These are phyloP conservation scores for Boletellus sp. DNA, from an alignment of 768 basidiomycete species.

Conservation along the genomic window DNA sequence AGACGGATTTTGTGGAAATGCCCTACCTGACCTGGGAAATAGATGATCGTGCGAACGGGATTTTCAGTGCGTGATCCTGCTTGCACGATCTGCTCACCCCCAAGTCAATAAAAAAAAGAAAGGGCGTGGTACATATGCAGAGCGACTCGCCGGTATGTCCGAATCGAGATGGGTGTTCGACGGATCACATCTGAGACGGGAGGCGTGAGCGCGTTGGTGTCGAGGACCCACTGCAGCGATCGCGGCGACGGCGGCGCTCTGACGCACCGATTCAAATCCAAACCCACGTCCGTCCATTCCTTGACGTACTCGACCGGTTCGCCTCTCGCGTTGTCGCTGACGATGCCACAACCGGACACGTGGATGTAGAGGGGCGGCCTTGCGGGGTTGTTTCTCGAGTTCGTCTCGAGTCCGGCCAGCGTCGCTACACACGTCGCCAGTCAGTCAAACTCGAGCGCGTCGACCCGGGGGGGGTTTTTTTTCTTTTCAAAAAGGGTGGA, in stretches of 20 bases:
- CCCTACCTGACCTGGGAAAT: slow-evolving; percentile 34
- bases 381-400: slow-evolving; percentile 33
- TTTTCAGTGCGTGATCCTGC: slow-evolving; percentile 39
- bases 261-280: slow-evolving; percentile 31
- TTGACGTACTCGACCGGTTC: slow-evolving; percentile 33
- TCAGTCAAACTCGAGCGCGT: background rate
- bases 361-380: slow-evolving; percentile 44
- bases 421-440: slow-evolving; percentile 29
- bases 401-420: slow-evolving; percentile 37
- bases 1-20: background rate
- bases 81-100: slow-evolving; percentile 32
- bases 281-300: slow-evolving; percentile 37
- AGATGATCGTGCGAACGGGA: slow-evolving; percentile 42
- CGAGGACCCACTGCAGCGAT: background rate
- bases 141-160: slow-evolving; percentile 27
- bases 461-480: no score
- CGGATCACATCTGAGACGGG: slow-evolving; percentile 21
- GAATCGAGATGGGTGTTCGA: slow-evolving; percentile 33
- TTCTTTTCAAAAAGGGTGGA: background rate
- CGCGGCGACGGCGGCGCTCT: background rate
- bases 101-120: background rate
- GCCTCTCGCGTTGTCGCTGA: slow-evolving; percentile 40
- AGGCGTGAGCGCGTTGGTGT: background rate
- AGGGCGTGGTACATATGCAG: background rate
- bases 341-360: slow-evolving; percentile 39